phyloP scores from a whole-genome alignment of 495 filamentous ascomycete species.

The Arthonia radiata region DNA sequence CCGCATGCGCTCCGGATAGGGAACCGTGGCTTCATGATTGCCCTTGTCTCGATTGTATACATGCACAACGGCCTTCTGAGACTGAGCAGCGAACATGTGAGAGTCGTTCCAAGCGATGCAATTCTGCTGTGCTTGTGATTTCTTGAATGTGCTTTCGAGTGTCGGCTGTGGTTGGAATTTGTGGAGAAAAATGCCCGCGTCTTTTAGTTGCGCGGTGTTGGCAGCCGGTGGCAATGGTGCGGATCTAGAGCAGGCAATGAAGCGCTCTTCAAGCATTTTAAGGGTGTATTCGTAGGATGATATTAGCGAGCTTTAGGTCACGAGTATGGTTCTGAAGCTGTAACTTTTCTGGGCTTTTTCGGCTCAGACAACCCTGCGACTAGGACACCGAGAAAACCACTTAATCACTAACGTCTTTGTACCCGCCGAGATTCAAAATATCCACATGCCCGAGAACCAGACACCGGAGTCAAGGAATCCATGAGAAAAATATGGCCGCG shows the following conservation, averaged over 20 bases:
- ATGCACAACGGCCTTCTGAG: conserved; percentile 74
- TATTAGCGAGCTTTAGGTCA: too few species aligned
- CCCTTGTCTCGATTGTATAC: conserved; percentile 66
- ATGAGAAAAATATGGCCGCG: too few species aligned
- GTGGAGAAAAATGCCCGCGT: conserved; percentile 65
- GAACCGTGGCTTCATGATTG: conserved; percentile 64
- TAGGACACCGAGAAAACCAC: too few species aligned
- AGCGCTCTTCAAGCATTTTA: conserved; percentile 59
- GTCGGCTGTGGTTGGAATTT: conserved; percentile 50
- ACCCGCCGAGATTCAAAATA: too few species aligned
- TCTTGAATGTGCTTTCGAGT: conserved; percentile 64
- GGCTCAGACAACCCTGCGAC: too few species aligned
- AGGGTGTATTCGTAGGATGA: too few species aligned
- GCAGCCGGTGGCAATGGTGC: conserved; percentile 37
- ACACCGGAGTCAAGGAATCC: too few species aligned
- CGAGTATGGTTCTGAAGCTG: too few species aligned
- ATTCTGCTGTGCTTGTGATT: conserved; percentile 56
- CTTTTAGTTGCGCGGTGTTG: conserved; percentile 29
- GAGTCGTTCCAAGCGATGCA: conserved; percentile 57
- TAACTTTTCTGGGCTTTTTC: too few species aligned
- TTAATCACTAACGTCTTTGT: too few species aligned
- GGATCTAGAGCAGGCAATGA: conserved; percentile 48
- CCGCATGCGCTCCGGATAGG: conserved; percentile 64
- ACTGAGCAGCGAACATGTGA: conserved; percentile 77
- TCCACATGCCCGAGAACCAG: too few species aligned